Evolutionary conservation across 75 land plant species (phyloP).

Genomic region (Ceratopteris richardii): DNA sequence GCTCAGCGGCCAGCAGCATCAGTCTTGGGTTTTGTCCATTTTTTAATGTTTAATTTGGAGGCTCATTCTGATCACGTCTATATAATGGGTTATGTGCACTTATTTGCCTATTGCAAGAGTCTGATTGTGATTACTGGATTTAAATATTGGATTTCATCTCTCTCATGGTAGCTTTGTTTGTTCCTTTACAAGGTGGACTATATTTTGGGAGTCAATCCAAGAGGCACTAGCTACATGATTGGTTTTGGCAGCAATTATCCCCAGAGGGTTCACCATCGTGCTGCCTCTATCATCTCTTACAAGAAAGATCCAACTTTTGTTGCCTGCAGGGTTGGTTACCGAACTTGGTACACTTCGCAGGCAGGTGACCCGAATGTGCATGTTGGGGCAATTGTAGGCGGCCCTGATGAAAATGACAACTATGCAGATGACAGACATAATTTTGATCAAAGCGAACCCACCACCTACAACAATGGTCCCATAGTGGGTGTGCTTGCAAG

Average conservation of each 20-base stretch:
- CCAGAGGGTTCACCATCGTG: constrained; percentile 80
- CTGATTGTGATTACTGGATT: too few relatives aligned
- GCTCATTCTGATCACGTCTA: too few relatives aligned
- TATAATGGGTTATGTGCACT: too few relatives aligned
- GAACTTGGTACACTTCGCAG: constrained; percentile 48
- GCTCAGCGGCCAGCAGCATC: too few relatives aligned
- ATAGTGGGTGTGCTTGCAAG: constrained; percentile 73
- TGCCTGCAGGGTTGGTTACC: constrained; percentile 67
- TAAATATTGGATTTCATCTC: too few relatives aligned
- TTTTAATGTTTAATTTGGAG: too few relatives aligned
- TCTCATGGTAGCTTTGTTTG: too few relatives aligned
- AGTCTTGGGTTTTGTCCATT: too few relatives aligned
- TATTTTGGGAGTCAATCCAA: constrained; percentile 87
- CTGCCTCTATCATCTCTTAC: constrained; percentile 73
- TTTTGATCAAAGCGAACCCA: constrained; percentile 89
- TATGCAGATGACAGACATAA: constrained; percentile 78
- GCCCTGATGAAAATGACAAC: constrained; percentile 88
- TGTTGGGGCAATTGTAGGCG: constrained; percentile 86
- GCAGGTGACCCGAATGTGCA: constrained; percentile 74
- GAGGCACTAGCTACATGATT: constrained; percentile 93
- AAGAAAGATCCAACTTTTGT: constrained; percentile 56
- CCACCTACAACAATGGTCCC: constrained; percentile 91
- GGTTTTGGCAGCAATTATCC: constrained; percentile 78
- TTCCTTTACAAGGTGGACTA: constrained; percentile 67
- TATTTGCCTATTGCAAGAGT: too few relatives aligned